These are phyloP conservation scores for Stropharia rugosoannulata DNA, from an alignment of 768 basidiomycete species.

Conservation along the genomic window DNA sequence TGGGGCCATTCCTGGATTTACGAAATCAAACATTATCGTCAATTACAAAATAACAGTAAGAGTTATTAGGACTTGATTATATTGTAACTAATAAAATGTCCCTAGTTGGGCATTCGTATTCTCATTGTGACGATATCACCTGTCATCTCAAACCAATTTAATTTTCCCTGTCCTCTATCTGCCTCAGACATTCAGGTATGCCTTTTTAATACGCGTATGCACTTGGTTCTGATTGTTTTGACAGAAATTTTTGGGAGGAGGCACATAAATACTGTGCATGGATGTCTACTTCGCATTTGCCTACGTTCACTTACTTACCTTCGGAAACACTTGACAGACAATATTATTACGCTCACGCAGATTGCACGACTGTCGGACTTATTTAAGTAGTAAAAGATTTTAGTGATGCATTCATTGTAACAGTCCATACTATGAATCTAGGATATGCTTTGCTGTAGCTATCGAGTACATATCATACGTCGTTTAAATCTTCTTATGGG, in stretches of 20 bases:
- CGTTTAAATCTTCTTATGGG: too few species aligned
- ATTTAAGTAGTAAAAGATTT: too few species aligned
- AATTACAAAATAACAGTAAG: slow-evolving; percentile 67
- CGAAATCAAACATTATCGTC: slow-evolving; percentile 51
- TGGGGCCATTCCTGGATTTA: slow-evolving; percentile 40
- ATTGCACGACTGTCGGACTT: too few species aligned
- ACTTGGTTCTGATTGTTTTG: slow-evolving; percentile 1
- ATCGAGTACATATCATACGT: too few species aligned
- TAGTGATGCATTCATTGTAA: too few species aligned
- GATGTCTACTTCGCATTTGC: not conserved
- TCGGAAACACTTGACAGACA: too few species aligned
- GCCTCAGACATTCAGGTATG: slow-evolving; percentile 22
- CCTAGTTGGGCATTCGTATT: slow-evolving; percentile 62
- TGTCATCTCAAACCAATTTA: slow-evolving; percentile 57
- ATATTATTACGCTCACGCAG: too few species aligned
- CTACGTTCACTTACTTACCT: too few species aligned
- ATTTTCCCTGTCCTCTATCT: slow-evolving; percentile 62
- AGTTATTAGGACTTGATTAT: slow-evolving; percentile 5
- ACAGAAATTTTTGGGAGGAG: slow-evolving; percentile 16
- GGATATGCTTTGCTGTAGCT: too few species aligned
- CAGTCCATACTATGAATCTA: too few species aligned
- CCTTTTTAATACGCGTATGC: not conserved
- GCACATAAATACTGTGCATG: not conserved
- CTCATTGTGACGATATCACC: slow-evolving; percentile 68
- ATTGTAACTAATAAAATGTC: not conserved